Conservation (phyloP, 768 basidiomycete genomes). For the Tubosaeta brunneosetosa region DNA sequence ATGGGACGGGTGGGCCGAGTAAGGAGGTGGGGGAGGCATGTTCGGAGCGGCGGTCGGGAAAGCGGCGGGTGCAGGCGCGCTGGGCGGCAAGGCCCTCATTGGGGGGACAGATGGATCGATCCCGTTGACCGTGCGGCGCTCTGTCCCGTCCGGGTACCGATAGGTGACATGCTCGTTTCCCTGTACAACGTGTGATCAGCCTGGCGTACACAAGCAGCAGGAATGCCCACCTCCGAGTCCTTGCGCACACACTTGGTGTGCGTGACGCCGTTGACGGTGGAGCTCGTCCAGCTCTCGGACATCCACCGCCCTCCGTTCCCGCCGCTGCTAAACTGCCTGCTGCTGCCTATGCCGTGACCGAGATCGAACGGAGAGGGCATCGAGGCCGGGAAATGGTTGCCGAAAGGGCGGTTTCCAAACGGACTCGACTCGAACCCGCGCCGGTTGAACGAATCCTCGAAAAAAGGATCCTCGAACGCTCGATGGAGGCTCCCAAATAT, state of each 20-base stretch:
- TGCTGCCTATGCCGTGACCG: slow-evolving; percentile 13
- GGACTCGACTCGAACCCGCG: slow-evolving; percentile 13
- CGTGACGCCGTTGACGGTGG: slow-evolving; percentile 64
- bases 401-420: slow-evolving; percentile 13
- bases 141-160: slow-evolving; percentile 61
- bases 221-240: slow-evolving; percentile 53
- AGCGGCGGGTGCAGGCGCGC: background rate
- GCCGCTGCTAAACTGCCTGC: slow-evolving; percentile 8
- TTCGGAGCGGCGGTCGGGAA: background rate
- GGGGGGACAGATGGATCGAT: slow-evolving; percentile 36
- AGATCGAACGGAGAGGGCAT: slow-evolving; percentile 10
- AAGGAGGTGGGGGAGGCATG: slow-evolving; percentile 16
- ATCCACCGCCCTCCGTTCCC: slow-evolving; percentile 34
- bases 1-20: slow-evolving; percentile 12
- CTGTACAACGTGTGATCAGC: slow-evolving; percentile 32
- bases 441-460: slow-evolving; percentile 19
- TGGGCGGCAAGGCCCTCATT: slow-evolving; percentile 9
- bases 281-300: slow-evolving; percentile 53
- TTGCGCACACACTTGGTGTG: slow-evolving; percentile 49
- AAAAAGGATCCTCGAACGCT: slow-evolving; percentile 36
- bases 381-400: slow-evolving; percentile 4
- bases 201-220: background rate
- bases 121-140: slow-evolving; percentile 66
- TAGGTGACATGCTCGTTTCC: slow-evolving; percentile 72
- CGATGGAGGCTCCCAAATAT: slow-evolving; percentile 55